Evolutionary conservation across 805 yeast genomes (phyloP), one percentile per base, ranked within the genome.

Genomic region (Jamesozyma rosinii): DNA sequence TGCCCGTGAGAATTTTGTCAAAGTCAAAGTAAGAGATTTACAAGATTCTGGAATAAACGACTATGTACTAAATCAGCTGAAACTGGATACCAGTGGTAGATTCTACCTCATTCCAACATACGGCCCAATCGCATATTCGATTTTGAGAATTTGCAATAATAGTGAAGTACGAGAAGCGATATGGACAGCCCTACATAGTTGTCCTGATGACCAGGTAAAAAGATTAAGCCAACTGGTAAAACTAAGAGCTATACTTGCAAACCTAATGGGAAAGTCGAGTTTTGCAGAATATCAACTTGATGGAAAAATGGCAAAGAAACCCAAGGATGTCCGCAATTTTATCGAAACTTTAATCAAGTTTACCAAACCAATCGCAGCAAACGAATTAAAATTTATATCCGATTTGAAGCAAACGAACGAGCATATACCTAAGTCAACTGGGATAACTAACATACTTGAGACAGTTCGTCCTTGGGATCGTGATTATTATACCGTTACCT

Each of bases 401-500:
- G 57, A 65, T 10, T 38, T 68, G 37, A 69, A 70, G 44, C 51
- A 59, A 26, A 55, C 56, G 18, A 46, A 46, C 15, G 20, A 46
- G 18, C 49, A 50, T 5, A 50, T 50, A 14, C 44, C 44, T 48
- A 48, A 50, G 39, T 44, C 45, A 9, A 24, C 29, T 24, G 29
- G 26, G 2, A 49, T 55, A 10, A 65, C 64, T 15, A 71, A 72
- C 19, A 63, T 77, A 2, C 58, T 75, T 4, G 63, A 63, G 8
- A 59, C 62, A 11, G 70, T 88, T 27, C 74, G 77, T 46, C 96
- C 96, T 1, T 92, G 97, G 97, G 97, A 92, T 61, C 73, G 95
- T 47, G 95, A 88, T 49, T 89, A 74, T 55, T 72, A 65, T 47
- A 56, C 46, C 6, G 20, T 43, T 21, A 17, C 38, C 5, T 24